These are phyloP conservation scores for Arbutus unedo DNA, from an alignment of 148 eudicot genomes.

Conservation along the genomic window DNA sequence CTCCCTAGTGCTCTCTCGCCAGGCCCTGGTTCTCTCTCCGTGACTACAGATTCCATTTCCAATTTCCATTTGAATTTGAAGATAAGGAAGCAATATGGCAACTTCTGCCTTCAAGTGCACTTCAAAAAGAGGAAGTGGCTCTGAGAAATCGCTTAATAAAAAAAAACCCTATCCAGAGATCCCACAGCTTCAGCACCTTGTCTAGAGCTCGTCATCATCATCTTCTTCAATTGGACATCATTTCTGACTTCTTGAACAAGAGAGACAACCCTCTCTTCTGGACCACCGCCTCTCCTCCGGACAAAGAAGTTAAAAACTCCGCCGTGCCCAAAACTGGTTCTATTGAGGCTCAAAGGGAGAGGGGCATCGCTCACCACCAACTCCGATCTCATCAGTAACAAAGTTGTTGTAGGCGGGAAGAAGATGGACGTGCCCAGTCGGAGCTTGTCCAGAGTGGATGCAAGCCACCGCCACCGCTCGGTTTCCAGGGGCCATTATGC, in stretches of 20 bases:
- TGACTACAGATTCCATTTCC: too few species aligned
- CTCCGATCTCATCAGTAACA: constrained; percentile 18
- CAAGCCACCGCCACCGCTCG: constrained; percentile 37
- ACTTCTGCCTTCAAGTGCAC: constrained; percentile 60
- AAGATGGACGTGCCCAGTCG: constrained; percentile 28
- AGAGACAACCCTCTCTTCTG: constrained; percentile 72
- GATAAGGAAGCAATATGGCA: too few species aligned
- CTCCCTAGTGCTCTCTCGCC: too few species aligned
- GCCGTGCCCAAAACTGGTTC: constrained; percentile 11
- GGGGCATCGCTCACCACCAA: constrained; percentile 53
- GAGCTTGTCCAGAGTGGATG: constrained; percentile 51
- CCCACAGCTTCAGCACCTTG: constrained; percentile 54
- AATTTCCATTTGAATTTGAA: too few species aligned
- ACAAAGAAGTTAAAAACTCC: constrained; percentile 14
- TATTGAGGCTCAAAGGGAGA: constrained; percentile 28
- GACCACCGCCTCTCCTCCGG: constrained; percentile 34
- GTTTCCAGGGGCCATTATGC: constrained; percentile 31
- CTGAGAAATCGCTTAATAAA: constrained; percentile 17
- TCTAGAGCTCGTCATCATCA: constrained; percentile 28
- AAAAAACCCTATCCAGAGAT: constrained; percentile 33
- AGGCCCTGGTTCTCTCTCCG: too few species aligned
- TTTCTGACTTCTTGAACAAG: constrained; percentile 50
- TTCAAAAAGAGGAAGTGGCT: constrained; percentile 34
- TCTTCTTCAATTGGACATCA: constrained; percentile 25
- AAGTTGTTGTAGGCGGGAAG: constrained; percentile 18